Evolutionary conservation across 2,329 filamentous ascomycete genomes (phyloP), one percentile per base, ranked within the genome.

Genomic region (Pestalotiopsis sp.): DNA sequence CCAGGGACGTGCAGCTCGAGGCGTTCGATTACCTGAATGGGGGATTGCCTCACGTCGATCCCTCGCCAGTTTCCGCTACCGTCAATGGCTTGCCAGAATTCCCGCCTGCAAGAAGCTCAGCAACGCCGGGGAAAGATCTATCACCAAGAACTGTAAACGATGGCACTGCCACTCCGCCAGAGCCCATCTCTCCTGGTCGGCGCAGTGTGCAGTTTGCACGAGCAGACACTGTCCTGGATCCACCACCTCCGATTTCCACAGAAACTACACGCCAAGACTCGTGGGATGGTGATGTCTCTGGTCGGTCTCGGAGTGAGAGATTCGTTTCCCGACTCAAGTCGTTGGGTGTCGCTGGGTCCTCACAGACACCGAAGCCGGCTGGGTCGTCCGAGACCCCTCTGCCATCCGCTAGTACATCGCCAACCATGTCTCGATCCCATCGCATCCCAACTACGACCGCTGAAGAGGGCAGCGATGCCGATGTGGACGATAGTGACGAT

Each of bases 401-500:
- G 11, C 72, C 74, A 12, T 86, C 86, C 9, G 77, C 81, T 13
- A 74, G 82, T 4, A 84, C 79, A 71, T 88, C 88, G 12, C 87
- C 89, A 2, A 83, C 82, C 1, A 75, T 80, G 6, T 75, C 80
- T 2, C 83, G 86, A 52, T 75, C 79, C 25, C 81, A 84, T 61
- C 83, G 84, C 68, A 83, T 89, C 71, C 87, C 87, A 11, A 83
- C 86, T 23, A 88, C 85, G 1, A 78, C 90, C 9, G 80, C 84
- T 58, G 83, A 83, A 31, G 86, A 86, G 70, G 90, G 89, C 23
- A 93, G 90, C 77, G 93, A 95, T 78, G 89, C 92, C 0, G 93
- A 96, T 78, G 93, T 91, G 1, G 95, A 97, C 77, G 93, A 96
- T 77, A 97, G 94, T 59, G 93, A 91, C 0, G 93, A 94, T 66